Evolutionary conservation across 768 basidiomycete species (phyloP), one percentile per base, ranked within the genome.

Genomic region (Glaciozyma martinii): DNA sequence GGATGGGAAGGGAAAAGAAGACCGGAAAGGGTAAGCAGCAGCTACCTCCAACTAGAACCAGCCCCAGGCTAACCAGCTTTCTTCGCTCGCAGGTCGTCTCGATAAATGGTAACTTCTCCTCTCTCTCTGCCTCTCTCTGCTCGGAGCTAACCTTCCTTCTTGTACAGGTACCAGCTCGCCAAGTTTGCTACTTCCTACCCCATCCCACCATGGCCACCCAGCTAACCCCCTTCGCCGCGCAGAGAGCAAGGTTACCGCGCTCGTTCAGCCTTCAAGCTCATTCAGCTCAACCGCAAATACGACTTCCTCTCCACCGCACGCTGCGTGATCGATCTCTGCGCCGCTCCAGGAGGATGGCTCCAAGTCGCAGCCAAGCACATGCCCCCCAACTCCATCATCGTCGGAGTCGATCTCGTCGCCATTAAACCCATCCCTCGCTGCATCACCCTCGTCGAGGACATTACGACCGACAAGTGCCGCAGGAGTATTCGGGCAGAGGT

Each of bases 181-280:
- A 73, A 71, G 69, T 70, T 33, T 49, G 69, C 58, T 4, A 19
- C 5, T 6, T 6, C 4, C 12, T 32, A 12, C 18, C 19, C 9
- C 47, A 4, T 0, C 33, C 25, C 25, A 2, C 19, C 1, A 5
- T 9, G 1, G 1, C 1, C 21, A 5, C 19, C 18, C 44, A 0
- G 23, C 33, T 43, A n/a, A 25, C 37, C 12, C 37, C 15, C 21
- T 12, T 13, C 42, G 10, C 56, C 25, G 21, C 19, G 15, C 75
- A 98, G 93, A 78, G 94, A 98, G 80, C 95, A 99, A 80, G 95
- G 95, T 66, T 99, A 93, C 76, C 89, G 95, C 68, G 95, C 95
- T 72, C 95, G 95, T 81, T 99, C 95, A 21, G 95, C 95, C 3
- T 94, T 94, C 86, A 99, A 99, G 78, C 83, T 99, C 65, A 91